Percentiles rank a stretch among this genome's conserved stretches.
Evolutionary conservation across 805 yeast species (phyloP).

Genomic region (Nematodospora valgi): DNA sequence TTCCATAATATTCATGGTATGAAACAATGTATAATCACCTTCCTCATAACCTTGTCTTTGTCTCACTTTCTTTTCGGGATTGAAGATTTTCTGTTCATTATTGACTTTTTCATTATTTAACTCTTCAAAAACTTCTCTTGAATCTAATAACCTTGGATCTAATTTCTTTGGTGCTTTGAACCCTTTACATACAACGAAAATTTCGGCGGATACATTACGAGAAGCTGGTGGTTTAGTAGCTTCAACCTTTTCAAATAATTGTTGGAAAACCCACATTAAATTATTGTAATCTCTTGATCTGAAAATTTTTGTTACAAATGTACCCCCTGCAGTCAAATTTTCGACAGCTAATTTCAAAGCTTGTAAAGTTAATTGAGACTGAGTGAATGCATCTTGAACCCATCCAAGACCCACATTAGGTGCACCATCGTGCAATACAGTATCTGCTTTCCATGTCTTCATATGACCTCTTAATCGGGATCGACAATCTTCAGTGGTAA

Average conservation of each 20-base stretch:
- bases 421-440: slow-evolving; percentile 98
- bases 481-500: slow-evolving; percentile 97
- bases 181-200: slow-evolving; percentile 93
- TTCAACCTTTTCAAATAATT: slow-evolving; percentile 91
- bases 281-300: slow-evolving; percentile 98
- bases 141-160: slow-evolving; percentile 89
- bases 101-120: slow-evolving; percentile 61
- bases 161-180: slow-evolving; percentile 94
- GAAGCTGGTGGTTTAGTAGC: slow-evolving; percentile 99
- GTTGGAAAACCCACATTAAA: slow-evolving; percentile 96
- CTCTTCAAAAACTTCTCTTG: slow-evolving; percentile 93
- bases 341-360: slow-evolving; percentile 93
- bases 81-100: slow-evolving; percentile 88
- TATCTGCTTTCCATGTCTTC: slow-evolving; percentile 99
- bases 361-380: slow-evolving; percentile 91
- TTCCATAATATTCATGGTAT: slow-evolving; percentile 71
- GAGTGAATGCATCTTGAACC: slow-evolving; percentile 99
- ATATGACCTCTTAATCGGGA: slow-evolving; percentile 91
- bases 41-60: slow-evolving; percentile 97
- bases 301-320: slow-evolving; percentile 94
- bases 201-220: slow-evolving; percentile 98
- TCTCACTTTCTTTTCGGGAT: slow-evolving; percentile 89
- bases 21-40: slow-evolving; percentile 74
- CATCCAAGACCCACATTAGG: slow-evolving; percentile 99
- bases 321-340: slow-evolving; percentile 86